Percentiles rank a stretch among this genome's conserved stretches.
phyloP scores from a whole-genome alignment of 352 stramenopile species.

The Globisporangium irregulare region DNA sequence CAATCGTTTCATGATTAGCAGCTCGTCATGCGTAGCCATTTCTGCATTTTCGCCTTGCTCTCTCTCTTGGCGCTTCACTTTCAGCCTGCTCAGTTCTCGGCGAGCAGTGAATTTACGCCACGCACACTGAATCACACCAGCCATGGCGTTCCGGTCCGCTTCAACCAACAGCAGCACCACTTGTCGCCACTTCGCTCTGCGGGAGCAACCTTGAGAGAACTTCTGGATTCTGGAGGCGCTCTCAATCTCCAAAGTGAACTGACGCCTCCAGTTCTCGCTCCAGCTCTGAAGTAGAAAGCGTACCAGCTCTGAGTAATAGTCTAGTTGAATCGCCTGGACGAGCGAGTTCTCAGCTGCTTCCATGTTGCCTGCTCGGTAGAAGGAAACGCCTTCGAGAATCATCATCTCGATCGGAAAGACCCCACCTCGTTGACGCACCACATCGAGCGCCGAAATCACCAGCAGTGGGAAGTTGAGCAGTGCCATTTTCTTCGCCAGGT shows the following conservation, averaged over 20 bases:
- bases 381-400: constrained; percentile 39
- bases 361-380: constrained; percentile 33
- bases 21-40: constrained; percentile 46
- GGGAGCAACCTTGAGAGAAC: constrained; percentile 18
- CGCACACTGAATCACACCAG: constrained; percentile 42
- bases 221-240: constrained; percentile 36
- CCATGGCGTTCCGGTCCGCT: constrained; percentile 27
- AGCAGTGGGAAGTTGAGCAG: constrained; percentile 48
- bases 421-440: constrained; percentile 22
- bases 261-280: constrained; percentile 38
- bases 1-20: constrained; percentile 32
- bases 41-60: constrained; percentile 32
- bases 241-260: constrained; percentile 39
- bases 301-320: constrained; percentile 45
- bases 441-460: constrained; percentile 27
- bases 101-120: constrained; percentile 36
- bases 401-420: constrained; percentile 26
- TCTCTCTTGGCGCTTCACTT: constrained; percentile 24
- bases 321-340: constrained; percentile 29
- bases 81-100: constrained; percentile 22
- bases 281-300: constrained; percentile 42
- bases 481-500: constrained; percentile 45
- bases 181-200: constrained; percentile 21
- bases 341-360: constrained; percentile 30
- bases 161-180: constrained; percentile 23